Percentiles rank a stretch among this genome's conserved stretches.
Conservation (phyloP, 2,329 filamentous ascomycete genomes). For the Microsporum audouinii region DNA sequence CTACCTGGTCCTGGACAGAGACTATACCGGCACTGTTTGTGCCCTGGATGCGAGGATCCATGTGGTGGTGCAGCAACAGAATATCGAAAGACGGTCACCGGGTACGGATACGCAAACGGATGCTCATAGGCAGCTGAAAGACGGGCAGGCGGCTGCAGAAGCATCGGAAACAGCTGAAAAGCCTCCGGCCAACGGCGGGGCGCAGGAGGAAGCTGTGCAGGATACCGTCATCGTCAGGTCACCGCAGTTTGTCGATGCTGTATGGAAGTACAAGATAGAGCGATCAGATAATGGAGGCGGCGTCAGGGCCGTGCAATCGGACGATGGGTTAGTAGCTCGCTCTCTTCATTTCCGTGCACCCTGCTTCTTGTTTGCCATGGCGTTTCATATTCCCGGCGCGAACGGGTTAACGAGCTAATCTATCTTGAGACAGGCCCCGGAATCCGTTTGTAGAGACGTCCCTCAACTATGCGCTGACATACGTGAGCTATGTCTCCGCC, state of each 20-base stretch:
- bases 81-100: constrained; percentile 21
- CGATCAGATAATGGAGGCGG: constrained; percentile 61
- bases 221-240: constrained; percentile 73
- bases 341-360: too few species aligned
- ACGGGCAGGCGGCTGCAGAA: background rate
- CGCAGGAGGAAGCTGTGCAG: constrained; percentile 26
- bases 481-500: constrained; percentile 46
- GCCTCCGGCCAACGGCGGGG: constrained; percentile 5
- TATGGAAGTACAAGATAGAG: constrained; percentile 78
- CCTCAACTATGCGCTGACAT: constrained; percentile 75
- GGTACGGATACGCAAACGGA: constrained; percentile 14
- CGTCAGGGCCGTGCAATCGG: constrained; percentile 60
- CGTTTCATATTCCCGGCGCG: constrained; percentile 42
- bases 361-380: constrained; percentile 50
- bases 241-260: constrained; percentile 77
- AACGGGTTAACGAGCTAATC: background rate
- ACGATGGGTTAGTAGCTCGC: constrained; percentile 24
- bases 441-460: constrained; percentile 93
- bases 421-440: constrained; percentile 32
- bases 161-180: constrained; percentile 7
- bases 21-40: constrained; percentile 64
- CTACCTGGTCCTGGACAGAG: constrained; percentile 83
- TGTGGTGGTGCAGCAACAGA: constrained; percentile 44
- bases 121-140: constrained; percentile 5
- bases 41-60: constrained; percentile 55